phyloP scores from a whole-genome alignment of 164 flowering plant genomes.

The Dillenia turbinata region DNA sequence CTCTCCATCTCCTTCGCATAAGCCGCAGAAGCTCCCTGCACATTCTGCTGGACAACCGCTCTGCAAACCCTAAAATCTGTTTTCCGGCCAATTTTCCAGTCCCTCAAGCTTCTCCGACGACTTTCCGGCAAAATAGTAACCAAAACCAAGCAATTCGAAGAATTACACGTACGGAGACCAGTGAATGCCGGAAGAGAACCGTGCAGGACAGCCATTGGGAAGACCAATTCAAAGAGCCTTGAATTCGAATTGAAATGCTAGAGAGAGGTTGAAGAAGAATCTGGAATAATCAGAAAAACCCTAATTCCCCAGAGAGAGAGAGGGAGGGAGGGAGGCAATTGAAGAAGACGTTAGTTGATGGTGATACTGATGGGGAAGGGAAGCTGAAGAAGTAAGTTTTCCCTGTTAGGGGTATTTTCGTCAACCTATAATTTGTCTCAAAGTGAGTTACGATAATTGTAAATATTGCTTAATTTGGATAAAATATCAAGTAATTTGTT shows the following conservation, averaged over 20 bases:
- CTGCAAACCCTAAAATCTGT: conserved; percentile 17
- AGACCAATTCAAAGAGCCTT: background rate
- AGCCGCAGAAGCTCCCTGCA: conserved; percentile 65
- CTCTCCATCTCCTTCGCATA: conserved; percentile 93
- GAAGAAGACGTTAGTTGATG: background rate
- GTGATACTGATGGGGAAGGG: background rate
- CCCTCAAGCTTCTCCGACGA: conserved; percentile 9
- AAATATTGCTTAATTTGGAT: no score
- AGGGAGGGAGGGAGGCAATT: no score
- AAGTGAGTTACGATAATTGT: no score
- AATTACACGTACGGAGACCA: conserved; percentile 16
- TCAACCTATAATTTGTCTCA: background rate
- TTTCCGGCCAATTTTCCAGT: conserved; percentile 17
- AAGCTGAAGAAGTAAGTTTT: background rate
- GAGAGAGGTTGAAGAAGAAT: background rate
- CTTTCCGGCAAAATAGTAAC: conserved; percentile 7
- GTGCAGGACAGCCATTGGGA: conserved; percentile 30
- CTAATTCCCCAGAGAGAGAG: background rate
- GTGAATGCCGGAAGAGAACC: conserved; percentile 14
- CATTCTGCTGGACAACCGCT: conserved; percentile 63
- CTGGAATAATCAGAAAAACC: background rate
- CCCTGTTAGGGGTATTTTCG: background rate
- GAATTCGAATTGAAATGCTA: background rate
- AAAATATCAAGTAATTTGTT: no score
- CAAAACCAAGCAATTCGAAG: conserved; percentile 1